Conservation (phyloP, 106 monocot species). For the Dendrobium nobile region DNA sequence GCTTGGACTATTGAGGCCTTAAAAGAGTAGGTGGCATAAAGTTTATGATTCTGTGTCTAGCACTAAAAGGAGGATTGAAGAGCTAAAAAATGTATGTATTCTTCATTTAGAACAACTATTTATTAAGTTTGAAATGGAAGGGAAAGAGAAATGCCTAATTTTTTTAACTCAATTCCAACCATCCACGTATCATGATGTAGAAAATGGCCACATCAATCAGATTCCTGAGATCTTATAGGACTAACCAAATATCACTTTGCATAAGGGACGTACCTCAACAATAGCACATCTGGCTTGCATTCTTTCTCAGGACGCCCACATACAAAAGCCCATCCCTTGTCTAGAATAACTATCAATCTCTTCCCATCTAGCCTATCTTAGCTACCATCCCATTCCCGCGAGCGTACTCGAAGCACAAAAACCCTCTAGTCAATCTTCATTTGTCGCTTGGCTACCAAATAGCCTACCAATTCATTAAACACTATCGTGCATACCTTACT, state of each 20-base stretch:
- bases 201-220: background rate
- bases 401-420: background rate
- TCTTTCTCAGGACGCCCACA: background rate
- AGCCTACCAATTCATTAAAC: background rate
- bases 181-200: background rate
- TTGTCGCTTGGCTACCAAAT: background rate
- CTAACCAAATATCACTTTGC: background rate
- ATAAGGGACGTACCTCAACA: background rate
- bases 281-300: background rate
- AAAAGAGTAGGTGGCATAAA: background rate
- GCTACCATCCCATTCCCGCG: background rate
- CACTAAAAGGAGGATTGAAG: background rate
- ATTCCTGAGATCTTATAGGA: background rate
- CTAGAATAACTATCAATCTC: background rate
- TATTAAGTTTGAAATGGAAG: background rate
- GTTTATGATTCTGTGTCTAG: background rate
- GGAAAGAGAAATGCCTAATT: background rate
- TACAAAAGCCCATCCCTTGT: background rate
- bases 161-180: too few species aligned
- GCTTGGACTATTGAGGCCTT: background rate
- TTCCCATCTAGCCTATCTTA: too few species aligned
- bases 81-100: background rate
- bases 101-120: background rate
- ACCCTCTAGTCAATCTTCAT: background rate
- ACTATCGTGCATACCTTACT: background rate